These are phyloP conservation scores for Fusarium luffae DNA, from an alignment of 2,329 filamentous ascomycete genomes.

Conservation along the genomic window DNA sequence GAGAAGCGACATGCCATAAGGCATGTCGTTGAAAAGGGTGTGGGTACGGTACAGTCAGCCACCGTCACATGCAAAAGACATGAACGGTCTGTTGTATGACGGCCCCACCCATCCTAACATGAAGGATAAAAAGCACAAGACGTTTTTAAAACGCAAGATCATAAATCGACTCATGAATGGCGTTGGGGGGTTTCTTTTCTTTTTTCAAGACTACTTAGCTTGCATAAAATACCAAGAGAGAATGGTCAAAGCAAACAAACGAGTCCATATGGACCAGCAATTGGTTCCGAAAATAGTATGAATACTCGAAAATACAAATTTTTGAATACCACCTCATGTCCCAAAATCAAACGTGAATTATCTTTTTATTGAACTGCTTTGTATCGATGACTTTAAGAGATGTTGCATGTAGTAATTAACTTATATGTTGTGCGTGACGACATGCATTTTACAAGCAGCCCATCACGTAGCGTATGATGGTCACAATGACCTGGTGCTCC, in stretches of 20 bases:
- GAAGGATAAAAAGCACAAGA: conserved; percentile 23
- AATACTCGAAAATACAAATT: conserved; percentile 28
- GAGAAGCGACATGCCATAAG: conserved; percentile 19
- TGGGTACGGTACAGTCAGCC: conserved; percentile 26
- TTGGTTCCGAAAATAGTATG: conserved; percentile 1
- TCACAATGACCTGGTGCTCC: neutral
- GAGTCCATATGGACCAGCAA: conserved; percentile 5
- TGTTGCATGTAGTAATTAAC: too few relatives aligned
- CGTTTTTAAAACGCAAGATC: conserved; percentile 32
- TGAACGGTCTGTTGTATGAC: neutral
- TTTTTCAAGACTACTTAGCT: conserved; percentile 32
- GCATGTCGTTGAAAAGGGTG: conserved; percentile 32
- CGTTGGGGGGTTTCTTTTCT: conserved; percentile 41
- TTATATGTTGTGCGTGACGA: neutral
- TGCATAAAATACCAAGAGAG: conserved; percentile 34
- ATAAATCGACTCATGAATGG: conserved; percentile 45
- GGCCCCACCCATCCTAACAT: conserved; percentile 14
- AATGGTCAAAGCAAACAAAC: conserved; percentile 17
- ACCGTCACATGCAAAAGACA: conserved; percentile 36
- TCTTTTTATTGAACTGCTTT: neutral
- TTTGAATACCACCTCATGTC: conserved; percentile 16
- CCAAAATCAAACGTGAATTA: neutral
- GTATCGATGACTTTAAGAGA: neutral
- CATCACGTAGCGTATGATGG: neutral
- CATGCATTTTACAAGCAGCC: neutral